phyloP scores from a whole-genome alignment of 129 eudicot genomes.

The Artemisia annua region DNA sequence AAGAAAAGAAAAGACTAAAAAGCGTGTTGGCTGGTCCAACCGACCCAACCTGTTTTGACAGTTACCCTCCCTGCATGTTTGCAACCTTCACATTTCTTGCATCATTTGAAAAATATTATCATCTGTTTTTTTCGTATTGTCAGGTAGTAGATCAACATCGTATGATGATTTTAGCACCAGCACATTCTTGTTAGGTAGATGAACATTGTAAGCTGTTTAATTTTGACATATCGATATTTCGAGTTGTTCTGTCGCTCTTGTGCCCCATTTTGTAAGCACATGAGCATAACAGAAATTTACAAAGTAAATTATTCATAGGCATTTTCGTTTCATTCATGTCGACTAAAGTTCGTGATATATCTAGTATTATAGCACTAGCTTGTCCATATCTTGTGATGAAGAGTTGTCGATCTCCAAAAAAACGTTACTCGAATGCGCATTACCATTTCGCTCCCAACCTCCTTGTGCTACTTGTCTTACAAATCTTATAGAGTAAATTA shows the following conservation, averaged over 20 bases:
- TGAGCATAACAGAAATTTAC: background rate
- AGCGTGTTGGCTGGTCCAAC: too few species aligned
- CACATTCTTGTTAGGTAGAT: background rate
- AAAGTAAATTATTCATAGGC: background rate
- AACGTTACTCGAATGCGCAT: too few species aligned
- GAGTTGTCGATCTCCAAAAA: background rate
- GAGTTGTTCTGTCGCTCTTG: constrained; percentile 3
- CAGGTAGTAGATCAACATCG: constrained; percentile 9
- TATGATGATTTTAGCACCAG: constrained; percentile 19
- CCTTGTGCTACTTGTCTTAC: too few species aligned
- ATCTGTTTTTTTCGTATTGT: background rate
- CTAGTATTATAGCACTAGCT: background rate
- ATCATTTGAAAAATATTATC: constrained; percentile 11
- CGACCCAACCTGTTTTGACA: too few species aligned
- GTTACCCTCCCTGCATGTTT: too few species aligned
- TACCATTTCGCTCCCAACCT: too few species aligned
- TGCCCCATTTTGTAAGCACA: constrained; percentile 5
- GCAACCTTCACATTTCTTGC: background rate
- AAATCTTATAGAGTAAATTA: too few species aligned
- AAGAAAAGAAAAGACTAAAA: too few species aligned
- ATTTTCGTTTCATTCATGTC: background rate
- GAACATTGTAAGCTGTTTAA: constrained; percentile 7
- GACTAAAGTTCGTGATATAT: background rate
- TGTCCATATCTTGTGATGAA: background rate
- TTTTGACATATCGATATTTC: constrained; percentile 14